Evolutionary conservation across 176 grass and related monocot genomes (phyloP).

Genomic region (Chloris gayana): DNA sequence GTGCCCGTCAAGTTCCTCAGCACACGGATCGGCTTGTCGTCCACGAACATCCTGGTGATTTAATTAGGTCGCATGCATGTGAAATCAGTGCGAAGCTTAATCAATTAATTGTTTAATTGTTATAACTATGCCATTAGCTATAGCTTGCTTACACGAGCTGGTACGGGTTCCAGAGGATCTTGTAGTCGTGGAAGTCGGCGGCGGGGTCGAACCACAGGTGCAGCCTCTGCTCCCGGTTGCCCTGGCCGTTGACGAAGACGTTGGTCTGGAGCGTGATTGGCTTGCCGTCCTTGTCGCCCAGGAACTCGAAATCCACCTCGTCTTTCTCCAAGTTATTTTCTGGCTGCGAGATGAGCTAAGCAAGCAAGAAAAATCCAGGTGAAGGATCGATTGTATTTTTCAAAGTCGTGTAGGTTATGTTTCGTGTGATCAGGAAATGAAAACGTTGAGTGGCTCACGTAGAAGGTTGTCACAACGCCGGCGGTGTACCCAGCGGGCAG

Average conservation of each 20-base stretch:
- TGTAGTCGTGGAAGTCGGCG: conserved; percentile 77
- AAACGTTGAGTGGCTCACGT: conserved; percentile 15
- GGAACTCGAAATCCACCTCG: conserved; percentile 79
- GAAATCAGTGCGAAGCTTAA: no score
- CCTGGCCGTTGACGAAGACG: conserved; percentile 59
- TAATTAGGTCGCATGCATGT: no score
- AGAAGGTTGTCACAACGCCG: conserved; percentile 74
- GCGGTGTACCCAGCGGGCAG: conserved; percentile 55
- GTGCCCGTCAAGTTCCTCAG: conserved; percentile 48
- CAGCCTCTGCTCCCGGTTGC: conserved; percentile 58
- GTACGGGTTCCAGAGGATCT: conserved; percentile 78
- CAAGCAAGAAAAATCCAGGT: neutral
- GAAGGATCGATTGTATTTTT: neutral
- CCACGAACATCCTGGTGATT: conserved; percentile 57
- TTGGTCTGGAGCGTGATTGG: conserved; percentile 69
- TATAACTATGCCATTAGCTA: no score
- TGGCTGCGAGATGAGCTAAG: conserved; percentile 37
- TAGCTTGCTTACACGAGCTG: conserved; percentile 65
- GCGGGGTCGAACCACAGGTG: conserved; percentile 79
- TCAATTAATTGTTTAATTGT: no score
- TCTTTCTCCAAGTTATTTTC: conserved; percentile 19
- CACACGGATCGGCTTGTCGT: conserved; percentile 59
- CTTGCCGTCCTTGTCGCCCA: conserved; percentile 57
- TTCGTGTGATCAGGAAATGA: neutral
- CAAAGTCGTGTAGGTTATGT: neutral